These are phyloP conservation scores for Canna indica DNA, from an alignment of 176 grass and related monocot genomes.

Conservation along the genomic window DNA sequence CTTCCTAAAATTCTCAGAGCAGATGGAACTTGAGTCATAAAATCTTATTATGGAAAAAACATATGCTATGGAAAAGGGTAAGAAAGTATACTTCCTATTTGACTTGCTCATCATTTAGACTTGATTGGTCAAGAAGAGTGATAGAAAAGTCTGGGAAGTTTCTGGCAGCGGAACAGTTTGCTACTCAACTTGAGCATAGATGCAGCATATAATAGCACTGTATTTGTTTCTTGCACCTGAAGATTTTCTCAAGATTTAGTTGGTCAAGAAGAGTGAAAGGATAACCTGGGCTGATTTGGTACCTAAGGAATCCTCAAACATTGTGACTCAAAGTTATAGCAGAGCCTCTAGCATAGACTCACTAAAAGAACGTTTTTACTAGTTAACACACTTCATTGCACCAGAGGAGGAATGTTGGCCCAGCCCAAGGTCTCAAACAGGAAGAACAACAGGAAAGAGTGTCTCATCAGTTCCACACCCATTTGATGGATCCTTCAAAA, in stretches of 20 bases:
- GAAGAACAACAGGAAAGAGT: conserved; percentile 27
- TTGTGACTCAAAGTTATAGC: neutral
- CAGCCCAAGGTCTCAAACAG: conserved; percentile 21
- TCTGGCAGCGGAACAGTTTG: conserved; percentile 26
- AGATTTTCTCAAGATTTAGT: too few species aligned
- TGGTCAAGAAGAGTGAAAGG: conserved; percentile 12
- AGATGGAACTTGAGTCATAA: conserved; percentile 29
- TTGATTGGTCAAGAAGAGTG: too few species aligned
- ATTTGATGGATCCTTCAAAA: conserved; percentile 4
- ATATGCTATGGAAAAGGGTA: conserved; percentile 32
- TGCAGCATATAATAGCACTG: neutral
- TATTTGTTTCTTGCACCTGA: too few species aligned
- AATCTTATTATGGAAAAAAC: conserved; percentile 32
- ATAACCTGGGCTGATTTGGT: conserved; percentile 23
- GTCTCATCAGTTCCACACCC: conserved; percentile 29
- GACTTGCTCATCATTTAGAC: too few species aligned
- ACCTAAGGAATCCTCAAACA: neutral
- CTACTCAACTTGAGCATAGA: neutral
- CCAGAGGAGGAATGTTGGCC: too few species aligned
- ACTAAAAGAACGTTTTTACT: too few species aligned
- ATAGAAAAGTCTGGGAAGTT: too few species aligned
- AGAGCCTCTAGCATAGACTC: neutral
- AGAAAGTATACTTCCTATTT: too few species aligned
- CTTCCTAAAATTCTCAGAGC: conserved; percentile 36
- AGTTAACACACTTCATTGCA: too few species aligned